Evolutionary conservation across 2,329 filamentous ascomycete genomes (phyloP), one percentile per base, ranked within the genome.

Genomic region (Stagonosporopsis cucurbitacearum): DNA sequence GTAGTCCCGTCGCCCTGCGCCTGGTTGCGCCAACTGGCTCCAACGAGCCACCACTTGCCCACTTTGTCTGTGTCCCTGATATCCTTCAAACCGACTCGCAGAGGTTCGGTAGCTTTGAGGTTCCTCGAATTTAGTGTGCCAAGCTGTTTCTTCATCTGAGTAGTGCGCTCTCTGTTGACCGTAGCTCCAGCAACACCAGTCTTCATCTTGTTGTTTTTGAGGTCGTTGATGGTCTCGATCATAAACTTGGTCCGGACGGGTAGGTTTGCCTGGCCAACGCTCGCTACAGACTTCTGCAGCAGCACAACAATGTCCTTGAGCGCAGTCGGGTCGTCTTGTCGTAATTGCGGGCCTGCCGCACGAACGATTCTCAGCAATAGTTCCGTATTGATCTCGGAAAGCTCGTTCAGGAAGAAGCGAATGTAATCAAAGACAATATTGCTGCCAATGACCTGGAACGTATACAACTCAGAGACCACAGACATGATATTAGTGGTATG

Each of bases 21-120:
- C 17, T 75, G 62, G 55, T 81, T 72, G 36, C 80, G 81, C 86
- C 94, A 97, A 75, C 92, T 96, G n/a, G 95, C 94, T 47, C 95
- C 95, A 5, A 98, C 91, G 19, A 98, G 85, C 95, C 95, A 99
- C 95, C 95, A 99, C 79, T 96, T 97, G 0, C 95, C 95, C 71
- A 88, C 90, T 71, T 90, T 94, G 36, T 94, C 90, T 0, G 89
- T 88, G 59, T 93, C 86, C 60, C 87, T 87, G 47, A 99, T 91
- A 68, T 99, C 95, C 33, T 84, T 82, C 4, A 97, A 82, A 11
- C 90, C 87, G 54, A 97, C 88, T 8, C 91, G 87, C 57, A 99
- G 82, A 4, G 95, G 92, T 57, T 96, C 91, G 3, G 86, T 88
- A 7, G 88, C 87, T 62, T 91, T 92, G 55, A 90, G 80, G 57